Base-by-base conservation (phyloP, 495 filamentous ascomycete species). In the Geopyxis carbonaria region DNA sequence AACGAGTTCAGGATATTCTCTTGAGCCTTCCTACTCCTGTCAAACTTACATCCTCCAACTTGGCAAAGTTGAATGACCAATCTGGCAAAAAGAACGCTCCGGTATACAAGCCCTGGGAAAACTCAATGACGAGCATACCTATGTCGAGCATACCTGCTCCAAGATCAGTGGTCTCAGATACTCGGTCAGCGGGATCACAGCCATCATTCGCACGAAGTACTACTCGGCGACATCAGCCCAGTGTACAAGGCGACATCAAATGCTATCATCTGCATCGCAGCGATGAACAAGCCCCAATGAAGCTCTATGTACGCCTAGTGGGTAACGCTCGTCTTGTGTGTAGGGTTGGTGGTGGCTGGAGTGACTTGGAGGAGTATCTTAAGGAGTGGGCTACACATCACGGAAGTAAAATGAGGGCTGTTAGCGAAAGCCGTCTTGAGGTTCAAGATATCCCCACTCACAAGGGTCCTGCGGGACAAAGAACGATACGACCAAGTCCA, bases 311-410 rank as follows among this genome's bases (percentile, higher is more conserved):
- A 19, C 78, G 89, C 0, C 73, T 83, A 10, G 84, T 97, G 1
- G 89, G 89, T 24, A 82, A 91, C 56, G 83, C 93, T 57, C 73
- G 89, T 20, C 85, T 95, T 31, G 94, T 97, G 85, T 91, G 94
- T 6, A 78, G 89, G 40, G 83, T 95, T 15, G 89, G 89, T 11
- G 89, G 89, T 42, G 89, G 89, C 24, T 97, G 89, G 89, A 80
- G 84, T 10, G 89, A 97, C 55, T 63, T 97, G 16, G 84, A 76
- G 19, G 87, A 93, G 58, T 95, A 93, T 54, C 66, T 97, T n/a
- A 75, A 78, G 45, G 81, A 93, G 55, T 97, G 92, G 50, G 84
- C 82, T 15, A 68, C 72, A 31, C 89, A 97, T 57, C 89, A 95
- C 55, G 78, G 82, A 20, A 48, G 47, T 19, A 51, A 55, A 19